Base-by-base conservation (phyloP, 2,329 filamentous ascomycete genomes). In the Sarocladiaceae sp. region DNA sequence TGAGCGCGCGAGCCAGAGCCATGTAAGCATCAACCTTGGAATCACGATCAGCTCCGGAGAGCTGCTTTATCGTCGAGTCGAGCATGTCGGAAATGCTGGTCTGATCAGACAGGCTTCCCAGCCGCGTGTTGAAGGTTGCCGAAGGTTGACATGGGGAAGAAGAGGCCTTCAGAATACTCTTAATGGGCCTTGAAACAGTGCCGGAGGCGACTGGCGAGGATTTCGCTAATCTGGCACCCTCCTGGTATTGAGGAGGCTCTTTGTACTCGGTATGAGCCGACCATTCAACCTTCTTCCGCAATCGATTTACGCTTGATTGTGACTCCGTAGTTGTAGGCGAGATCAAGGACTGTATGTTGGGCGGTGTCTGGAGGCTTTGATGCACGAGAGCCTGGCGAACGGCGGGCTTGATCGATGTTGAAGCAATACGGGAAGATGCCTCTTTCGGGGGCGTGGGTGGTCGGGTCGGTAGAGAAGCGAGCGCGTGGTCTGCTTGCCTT, bases 1-100 rank as follows among this genome's bases (percentile, higher is more conserved):
- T 88, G 59, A 97, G 74, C 3, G 86, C 84, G 29, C 84, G 80
- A 28, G 87, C 82, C 40, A 99, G 75, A 61, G 87, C 87, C 64
- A 86, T 84, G 63, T 99, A 97, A 47, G 92, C 90, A 70, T 99
- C 94, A 28, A 94, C 70, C 58, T 87, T 87, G 12, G 83, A 84
- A 53, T 84, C 80, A 51, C 86, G 78, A 58, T 91, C 87, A 26
- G 83, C 75, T 20, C 88, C 84, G 33, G 87, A 88, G 46, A 99
- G 78, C 68, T 94, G 88, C 67, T 89, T 86, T 31, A 90, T 79
- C 4, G 90, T 83, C 1, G 90, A 95, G 60, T 96, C 88, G 57
- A 97, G 72, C 86, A 97, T 94, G 60, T 83, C 83, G 57, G 80
- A 79, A 53, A 96, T 84, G 35, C 80, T 85, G 40, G 78, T 74